Evolutionary conservation across 148 eudicot species (phyloP).

Genomic region (Dysphania ambrosioides): DNA sequence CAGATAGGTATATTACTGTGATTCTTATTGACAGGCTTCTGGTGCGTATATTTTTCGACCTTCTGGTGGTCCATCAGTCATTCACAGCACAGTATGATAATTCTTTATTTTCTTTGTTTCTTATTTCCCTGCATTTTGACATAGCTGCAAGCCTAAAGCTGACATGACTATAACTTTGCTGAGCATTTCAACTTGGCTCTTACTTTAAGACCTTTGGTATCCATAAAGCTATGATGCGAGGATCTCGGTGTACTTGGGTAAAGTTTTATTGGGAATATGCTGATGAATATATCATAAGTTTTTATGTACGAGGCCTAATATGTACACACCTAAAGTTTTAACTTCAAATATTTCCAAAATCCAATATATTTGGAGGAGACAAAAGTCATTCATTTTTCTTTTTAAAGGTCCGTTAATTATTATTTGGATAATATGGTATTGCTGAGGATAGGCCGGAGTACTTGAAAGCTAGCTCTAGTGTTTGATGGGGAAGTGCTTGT

Average conservation of each 20-base stretch:
- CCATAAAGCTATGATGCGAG: neutral
- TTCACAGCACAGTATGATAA: slow-evolving; percentile 43
- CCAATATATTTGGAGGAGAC: neutral
- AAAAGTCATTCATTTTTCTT: neutral
- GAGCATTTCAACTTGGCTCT: neutral
- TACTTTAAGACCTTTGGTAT: too few relatives aligned
- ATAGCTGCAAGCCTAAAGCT: neutral
- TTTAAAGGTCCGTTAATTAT: neutral
- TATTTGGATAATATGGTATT: neutral
- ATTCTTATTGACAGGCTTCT: slow-evolving; percentile 46
- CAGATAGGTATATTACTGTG: neutral
- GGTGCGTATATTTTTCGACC: slow-evolving; percentile 89
- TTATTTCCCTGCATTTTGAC: neutral
- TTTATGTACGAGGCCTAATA: neutral
- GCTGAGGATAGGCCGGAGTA: neutral
- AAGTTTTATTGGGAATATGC: neutral
- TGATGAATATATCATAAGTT: neutral
- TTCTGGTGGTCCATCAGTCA: slow-evolving; percentile 22
- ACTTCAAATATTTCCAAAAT: neutral
- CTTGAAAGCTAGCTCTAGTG: neutral
- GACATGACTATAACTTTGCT: neutral
- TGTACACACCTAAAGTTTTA: neutral
- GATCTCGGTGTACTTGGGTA: neutral
- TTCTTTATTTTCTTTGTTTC: neutral
- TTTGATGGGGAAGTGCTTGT: neutral